Conservation (phyloP, 257 asterid species). For the Gentiana macrophylla region DNA sequence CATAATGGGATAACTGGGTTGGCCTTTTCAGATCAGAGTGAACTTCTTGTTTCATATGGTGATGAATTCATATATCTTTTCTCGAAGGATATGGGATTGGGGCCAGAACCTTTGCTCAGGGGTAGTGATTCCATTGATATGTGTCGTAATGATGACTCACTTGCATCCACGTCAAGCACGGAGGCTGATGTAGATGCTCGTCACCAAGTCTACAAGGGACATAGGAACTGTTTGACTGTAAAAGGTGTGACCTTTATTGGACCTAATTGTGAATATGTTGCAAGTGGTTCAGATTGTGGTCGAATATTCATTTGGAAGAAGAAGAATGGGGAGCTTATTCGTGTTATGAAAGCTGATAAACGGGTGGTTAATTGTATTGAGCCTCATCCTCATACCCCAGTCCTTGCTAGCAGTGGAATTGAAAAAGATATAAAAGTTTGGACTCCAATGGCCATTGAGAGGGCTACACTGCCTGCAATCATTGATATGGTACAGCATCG, state of each 20-base stretch:
- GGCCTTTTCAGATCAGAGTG: slow-evolving; percentile 79
- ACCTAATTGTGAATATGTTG: slow-evolving; percentile 74
- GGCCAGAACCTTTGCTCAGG: slow-evolving; percentile 31
- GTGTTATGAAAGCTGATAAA: slow-evolving; percentile 75
- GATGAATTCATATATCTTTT: slow-evolving; percentile 70
- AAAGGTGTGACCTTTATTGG: slow-evolving; percentile 78
- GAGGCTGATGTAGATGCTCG: slow-evolving; percentile 20
- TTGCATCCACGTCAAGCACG: slow-evolving; percentile 17
- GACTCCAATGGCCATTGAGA: slow-evolving; percentile 62
- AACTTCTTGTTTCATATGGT: slow-evolving; percentile 75
- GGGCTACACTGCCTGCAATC: slow-evolving; percentile 49
- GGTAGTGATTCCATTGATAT: slow-evolving; percentile 26
- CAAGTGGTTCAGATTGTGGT: slow-evolving; percentile 90
- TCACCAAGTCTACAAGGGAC: slow-evolving; percentile 79
- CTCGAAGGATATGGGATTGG: slow-evolving; percentile 51
- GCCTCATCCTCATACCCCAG: slow-evolving; percentile 67
- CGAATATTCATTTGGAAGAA: slow-evolving; percentile 84
- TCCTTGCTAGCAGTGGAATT: slow-evolving; percentile 77
- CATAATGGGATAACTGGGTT: slow-evolving; percentile 68
- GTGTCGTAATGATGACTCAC: slow-evolving; percentile 16
- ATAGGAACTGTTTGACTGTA: slow-evolving; percentile 55
- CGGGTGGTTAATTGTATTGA: slow-evolving; percentile 66
- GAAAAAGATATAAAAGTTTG: slow-evolving; percentile 69
- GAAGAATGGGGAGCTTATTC: slow-evolving; percentile 63
- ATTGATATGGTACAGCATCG: slow-evolving; percentile 42